Evolutionary conservation across 75 land plant genomes (phyloP), one percentile per base, ranked within the genome.

Genomic region (Picea glauca): DNA sequence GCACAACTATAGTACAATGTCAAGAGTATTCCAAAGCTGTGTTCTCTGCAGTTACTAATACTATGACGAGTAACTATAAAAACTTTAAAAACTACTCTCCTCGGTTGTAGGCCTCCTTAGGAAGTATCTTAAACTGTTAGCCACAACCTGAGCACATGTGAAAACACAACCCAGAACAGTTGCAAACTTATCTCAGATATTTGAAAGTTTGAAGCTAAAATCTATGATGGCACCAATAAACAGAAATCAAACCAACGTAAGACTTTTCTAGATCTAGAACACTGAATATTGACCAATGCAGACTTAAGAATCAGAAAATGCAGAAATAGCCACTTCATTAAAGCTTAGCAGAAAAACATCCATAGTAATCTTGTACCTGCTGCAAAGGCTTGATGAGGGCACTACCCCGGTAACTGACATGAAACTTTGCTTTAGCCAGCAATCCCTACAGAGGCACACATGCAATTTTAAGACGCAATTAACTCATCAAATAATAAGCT

Each of bases 381-480:
- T 90, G 86, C 84, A 93, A 73, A 30, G 93, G 85, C 67, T 85
- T 88, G 86, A 79, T 91, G n/a, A 93, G 77, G 54, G 90, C 84
- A 56, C 80, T 80, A 23, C 93, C 98, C 54, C 82, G 78, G 78
- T 97, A 97, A 82, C 91, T 94, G 33, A 97, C 95, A 88, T 93
- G 94, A 75, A 97, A 97, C 73, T 89, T 94, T 60, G 91, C 98
- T 84, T 97, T 97, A 26, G 99, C 99, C 68, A 97, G 77, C 62
- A 97, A 72, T 6, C 98, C 99, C 98, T 96, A 75, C n/a, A 78
- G 57, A 58, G 59, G 46, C 8, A 77, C 26, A 61, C 50, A 64
- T 38, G 43, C n/a, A 20, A 9, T 43, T 15, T 11, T 70, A n/a
- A 66, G 35, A 35, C 9, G 35, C 5, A 66, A 66, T 35, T 17